Base-by-base conservation (phyloP, 805 yeast species). In the Ogataea siamensis region DNA sequence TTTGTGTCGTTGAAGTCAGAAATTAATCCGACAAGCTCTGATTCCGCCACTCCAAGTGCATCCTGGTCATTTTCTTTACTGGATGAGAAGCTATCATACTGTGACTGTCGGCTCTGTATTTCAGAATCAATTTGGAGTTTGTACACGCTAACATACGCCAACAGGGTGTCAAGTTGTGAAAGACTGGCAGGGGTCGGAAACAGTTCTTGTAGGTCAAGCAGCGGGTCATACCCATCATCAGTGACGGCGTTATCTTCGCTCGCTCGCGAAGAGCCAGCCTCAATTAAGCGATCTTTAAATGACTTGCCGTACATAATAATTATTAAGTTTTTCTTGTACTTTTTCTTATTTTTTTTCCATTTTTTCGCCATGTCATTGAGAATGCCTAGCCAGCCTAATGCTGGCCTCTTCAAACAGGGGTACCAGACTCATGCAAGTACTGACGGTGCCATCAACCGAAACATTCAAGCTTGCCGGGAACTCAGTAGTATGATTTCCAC, bases 331-430 rank as follows among this genome's bases (percentile, higher is more conserved):
- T 34, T 32, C 33, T 26, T 19, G 11, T 12, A 5, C 17, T 34
- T 35, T 34, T 28, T 19, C 16, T 24, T 25, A 11, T 23, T 30
- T 37, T 37, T 37, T 31, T 37, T 31, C 40, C 31, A 37, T 22
- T 31, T 37, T 26, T 35, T 27, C 36, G 33, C 19, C 22, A 91
- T 91, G 97, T 87, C 96, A 36, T 71, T 93, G 40, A 84, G 85
- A 66, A 69, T 93, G 46, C 99, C 99, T 23, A 80, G 78, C 51
- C 95, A 94, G 34, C 98, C 98, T 30, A 85, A 86, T 49, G 76
- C 95, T 25, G 96, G 96, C 39, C 76, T 93, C 34, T 93, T 93
- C 72, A 93, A 93, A 62, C 95, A 87, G 60, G 99, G 99, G 14
- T 91, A 89, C 67, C 87, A 83, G 57, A 76, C 87, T 22, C 83